Evolutionary conservation across 768 basidiomycete genomes (phyloP), one percentile per base, ranked within the genome.

Genomic region (Naematelia encephala): DNA sequence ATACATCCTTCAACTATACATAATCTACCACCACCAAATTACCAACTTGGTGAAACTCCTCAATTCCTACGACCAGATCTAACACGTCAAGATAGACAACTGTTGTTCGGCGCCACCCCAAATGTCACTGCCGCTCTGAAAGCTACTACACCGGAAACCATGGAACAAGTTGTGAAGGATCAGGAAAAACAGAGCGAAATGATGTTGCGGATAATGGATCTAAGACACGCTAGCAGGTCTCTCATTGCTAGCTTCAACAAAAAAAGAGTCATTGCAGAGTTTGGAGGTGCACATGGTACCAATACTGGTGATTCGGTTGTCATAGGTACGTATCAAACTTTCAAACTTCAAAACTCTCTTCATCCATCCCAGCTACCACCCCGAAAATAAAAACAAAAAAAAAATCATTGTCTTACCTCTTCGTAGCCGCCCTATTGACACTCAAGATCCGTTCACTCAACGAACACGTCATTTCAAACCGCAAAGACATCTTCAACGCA

Each of bases 181-280:
- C 73, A 78, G 55, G 52, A 60, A 43, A 67, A 60, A 43, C 77
- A 78, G 59, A 56, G 51, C 12, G 77, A 79, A 51, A 62, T 67
- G 68, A 82, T 96, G 57, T 85, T 87, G 44, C 82, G 82, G 64
- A 77, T 91, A 27, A 78, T 91, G 21, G 91, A 96, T 78, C 78
- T 98, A 67, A 81, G 87, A 62, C 97, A 98, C 70, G 88, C 94
- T 16, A 89, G 88, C 66, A 88, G 90, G 26, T 80, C 78, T 27
- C 91, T 90, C n/a, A 85, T 97, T 61, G 84, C 89, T 51, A 89
- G 83, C 68, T 90, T 91, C 78, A 97, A 96, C 75, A 81, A 88
- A 59, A 81, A 84, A 71, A 82, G 91, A 61, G 87, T 92, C 61
- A 81, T 96, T 26, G 78, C 79, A 13, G 85, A 83, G 26, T 97